Percentiles rank a stretch among this genome's conserved stretches.
These are phyloP conservation scores for Penicillium brevicompactum DNA, from an alignment of 2,329 filamentous ascomycete genomes.

Conservation along the genomic window DNA sequence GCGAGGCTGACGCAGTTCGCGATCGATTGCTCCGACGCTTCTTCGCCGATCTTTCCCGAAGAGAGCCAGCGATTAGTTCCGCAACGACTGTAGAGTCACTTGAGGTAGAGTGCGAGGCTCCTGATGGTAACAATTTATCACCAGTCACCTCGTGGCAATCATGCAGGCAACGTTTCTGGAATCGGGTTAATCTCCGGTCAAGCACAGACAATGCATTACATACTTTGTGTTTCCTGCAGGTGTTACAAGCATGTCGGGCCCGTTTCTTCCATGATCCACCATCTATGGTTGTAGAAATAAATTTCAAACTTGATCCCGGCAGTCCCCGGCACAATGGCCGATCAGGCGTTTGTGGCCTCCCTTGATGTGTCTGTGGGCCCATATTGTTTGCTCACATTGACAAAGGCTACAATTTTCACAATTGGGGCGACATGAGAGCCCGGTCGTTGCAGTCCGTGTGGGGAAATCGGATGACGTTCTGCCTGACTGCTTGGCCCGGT, in stretches of 20 bases:
- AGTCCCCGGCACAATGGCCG: neutral
- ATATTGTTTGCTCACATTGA: neutral
- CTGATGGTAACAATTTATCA: neutral
- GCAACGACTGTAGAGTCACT: no score
- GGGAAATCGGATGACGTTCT: no score
- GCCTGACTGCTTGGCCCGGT: no score
- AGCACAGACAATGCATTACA: neutral
- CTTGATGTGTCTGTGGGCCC: no score
- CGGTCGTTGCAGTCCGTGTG: no score
- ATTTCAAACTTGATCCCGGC: neutral
- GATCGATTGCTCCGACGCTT: neutral
- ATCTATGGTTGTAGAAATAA: neutral
- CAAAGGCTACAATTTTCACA: no score
- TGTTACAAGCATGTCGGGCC: neutral
- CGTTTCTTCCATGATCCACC: neutral
- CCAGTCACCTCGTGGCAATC: neutral
- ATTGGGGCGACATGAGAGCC: no score
- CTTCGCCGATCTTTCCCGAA: neutral
- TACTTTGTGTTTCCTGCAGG: neutral
- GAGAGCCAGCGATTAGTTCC: no score
- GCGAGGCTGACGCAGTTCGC: neutral
- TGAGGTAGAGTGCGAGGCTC: no score
- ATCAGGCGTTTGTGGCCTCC: no score
- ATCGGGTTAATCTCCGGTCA: neutral
- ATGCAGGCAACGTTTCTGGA: neutral